These are phyloP conservation scores for Hypoxylon crocopeplum DNA, from an alignment of 495 filamentous ascomycete genomes.

Conservation along the genomic window DNA sequence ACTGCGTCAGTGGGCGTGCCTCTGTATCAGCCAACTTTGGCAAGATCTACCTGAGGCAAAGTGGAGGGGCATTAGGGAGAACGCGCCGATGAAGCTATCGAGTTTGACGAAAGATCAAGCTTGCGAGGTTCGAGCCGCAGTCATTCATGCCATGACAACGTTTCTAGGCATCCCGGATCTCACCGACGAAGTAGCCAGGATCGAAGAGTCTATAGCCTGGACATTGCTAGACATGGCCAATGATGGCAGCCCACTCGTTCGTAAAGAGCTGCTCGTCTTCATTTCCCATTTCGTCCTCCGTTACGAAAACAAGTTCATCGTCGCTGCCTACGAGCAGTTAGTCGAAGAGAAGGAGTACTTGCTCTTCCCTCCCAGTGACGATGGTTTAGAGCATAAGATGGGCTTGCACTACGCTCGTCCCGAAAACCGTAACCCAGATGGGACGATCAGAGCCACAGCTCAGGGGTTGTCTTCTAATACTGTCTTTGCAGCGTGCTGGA, in stretches of 20 bases:
- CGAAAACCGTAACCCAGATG: conserved; percentile 57
- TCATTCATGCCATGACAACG: conserved; percentile 88
- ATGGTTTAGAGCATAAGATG: conserved; percentile 62
- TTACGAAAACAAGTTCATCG: conserved; percentile 90
- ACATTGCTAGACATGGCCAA: conserved; percentile 84
- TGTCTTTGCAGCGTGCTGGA: conserved; percentile 91
- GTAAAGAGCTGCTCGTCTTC: conserved; percentile 91
- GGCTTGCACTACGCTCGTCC: conserved; percentile 59
- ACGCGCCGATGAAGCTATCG: conserved; percentile 78
- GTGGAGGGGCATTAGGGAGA: conserved; percentile 86
- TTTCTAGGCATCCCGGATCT: conserved; percentile 94
- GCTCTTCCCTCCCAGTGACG: conserved; percentile 55
- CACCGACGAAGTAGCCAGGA: conserved; percentile 86
- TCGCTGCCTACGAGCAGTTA: conserved; percentile 90
- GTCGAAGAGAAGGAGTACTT: conserved; percentile 80
- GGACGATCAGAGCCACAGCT: conserved; percentile 54
- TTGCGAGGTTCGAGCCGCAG: conserved; percentile 93
- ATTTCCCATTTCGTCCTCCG: conserved; percentile 89
- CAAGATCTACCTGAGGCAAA: conserved; percentile 88
- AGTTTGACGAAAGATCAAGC: conserved; percentile 84
- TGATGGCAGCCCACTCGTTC: conserved; percentile 90
- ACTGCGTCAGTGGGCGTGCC: conserved; percentile 93
- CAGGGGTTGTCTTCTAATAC: conserved; percentile 79
- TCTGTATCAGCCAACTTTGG: conserved; percentile 97
- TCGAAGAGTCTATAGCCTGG: conserved; percentile 87